Evolutionary conservation across 1,284 basidiomycete species (phyloP).

Genomic region (Sanghuangporus weigelae): DNA sequence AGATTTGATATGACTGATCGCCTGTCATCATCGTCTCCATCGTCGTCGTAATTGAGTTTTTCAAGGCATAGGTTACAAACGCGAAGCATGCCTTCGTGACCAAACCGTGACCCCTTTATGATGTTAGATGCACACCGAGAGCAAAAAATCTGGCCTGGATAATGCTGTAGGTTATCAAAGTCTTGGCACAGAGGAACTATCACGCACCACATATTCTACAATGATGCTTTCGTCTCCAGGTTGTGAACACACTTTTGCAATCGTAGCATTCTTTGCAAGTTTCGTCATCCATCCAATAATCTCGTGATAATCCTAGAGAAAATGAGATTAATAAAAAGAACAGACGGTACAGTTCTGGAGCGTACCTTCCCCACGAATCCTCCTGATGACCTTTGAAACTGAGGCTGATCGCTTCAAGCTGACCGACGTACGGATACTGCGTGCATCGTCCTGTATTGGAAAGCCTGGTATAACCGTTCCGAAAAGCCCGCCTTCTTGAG

Average conservation of each 20-base stretch:
- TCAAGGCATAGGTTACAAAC: slow-evolving; percentile 94
- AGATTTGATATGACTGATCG: slow-evolving; percentile 69
- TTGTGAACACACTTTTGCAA: slow-evolving; percentile 86
- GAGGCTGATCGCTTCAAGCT: slow-evolving; percentile 73
- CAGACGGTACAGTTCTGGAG: slow-evolving; percentile 6
- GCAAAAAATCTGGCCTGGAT: slow-evolving; percentile 84
- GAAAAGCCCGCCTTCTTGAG: slow-evolving; percentile 52
- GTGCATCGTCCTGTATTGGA: slow-evolving; percentile 76
- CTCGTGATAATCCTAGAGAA: slow-evolving; percentile 63
- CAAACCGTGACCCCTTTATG: slow-evolving; percentile 92
- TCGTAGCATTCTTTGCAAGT: slow-evolving; percentile 94
- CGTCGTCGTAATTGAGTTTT: slow-evolving; percentile 77
- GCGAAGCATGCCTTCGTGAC: slow-evolving; percentile 87
- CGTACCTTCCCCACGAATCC: slow-evolving; percentile 81
- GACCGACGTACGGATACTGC: slow-evolving; percentile 67
- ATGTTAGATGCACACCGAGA: slow-evolving; percentile 96
- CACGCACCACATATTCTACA: slow-evolving; percentile 84
- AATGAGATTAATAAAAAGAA: slow-evolving; percentile 9
- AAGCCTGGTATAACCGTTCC: slow-evolving; percentile 79
- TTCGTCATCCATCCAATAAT: slow-evolving; percentile 98
- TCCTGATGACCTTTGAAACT: slow-evolving; percentile 84
- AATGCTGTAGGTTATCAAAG: slow-evolving; percentile 1
- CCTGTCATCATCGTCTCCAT: slow-evolving; percentile 73
- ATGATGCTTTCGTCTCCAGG: slow-evolving; percentile 92
- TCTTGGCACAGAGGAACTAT: slow-evolving; percentile 11